Conservation (phyloP, 805 yeast genomes). For the Lipomyces yamanashiensis region DNA sequence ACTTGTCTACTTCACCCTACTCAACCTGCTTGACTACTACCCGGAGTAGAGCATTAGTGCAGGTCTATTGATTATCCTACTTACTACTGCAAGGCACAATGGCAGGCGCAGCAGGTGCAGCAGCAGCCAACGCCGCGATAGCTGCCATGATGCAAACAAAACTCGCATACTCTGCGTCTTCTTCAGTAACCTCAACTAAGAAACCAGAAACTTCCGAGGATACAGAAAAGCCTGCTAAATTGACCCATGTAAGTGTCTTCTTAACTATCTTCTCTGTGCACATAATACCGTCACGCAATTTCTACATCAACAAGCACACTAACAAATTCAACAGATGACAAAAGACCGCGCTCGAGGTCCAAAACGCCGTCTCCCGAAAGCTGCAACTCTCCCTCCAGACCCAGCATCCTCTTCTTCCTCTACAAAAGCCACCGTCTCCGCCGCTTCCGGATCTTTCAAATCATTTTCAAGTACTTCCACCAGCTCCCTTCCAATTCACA, state of each 20-base stretch:
- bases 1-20: too few relatives aligned
- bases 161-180: not conserved
- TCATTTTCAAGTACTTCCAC: not conserved
- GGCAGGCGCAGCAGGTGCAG: conserved; percentile 1
- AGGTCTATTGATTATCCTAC: not conserved
- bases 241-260: conserved; percentile 2
- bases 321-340: conserved; percentile 1
- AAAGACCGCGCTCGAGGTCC: conserved; percentile 18
- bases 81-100: not conserved
- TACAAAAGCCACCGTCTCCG: not conserved
- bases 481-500: not conserved
- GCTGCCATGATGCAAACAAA: conserved; percentile 21
- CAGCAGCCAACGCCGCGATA: conserved; percentile 17
- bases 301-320: not conserved
- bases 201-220: not conserved
- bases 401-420: not conserved
- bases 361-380: conserved; percentile 10
- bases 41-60: not conserved
- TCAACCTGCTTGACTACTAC: too few relatives aligned
- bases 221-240: not conserved
- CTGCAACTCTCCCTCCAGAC: conserved; percentile 5
- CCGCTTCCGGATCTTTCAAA: not conserved
- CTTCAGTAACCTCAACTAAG: too few relatives aligned
- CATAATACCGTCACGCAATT: not conserved
- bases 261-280: not conserved